Conservation (phyloP, 805 yeast genomes). For the Saturnispora bothae region DNA sequence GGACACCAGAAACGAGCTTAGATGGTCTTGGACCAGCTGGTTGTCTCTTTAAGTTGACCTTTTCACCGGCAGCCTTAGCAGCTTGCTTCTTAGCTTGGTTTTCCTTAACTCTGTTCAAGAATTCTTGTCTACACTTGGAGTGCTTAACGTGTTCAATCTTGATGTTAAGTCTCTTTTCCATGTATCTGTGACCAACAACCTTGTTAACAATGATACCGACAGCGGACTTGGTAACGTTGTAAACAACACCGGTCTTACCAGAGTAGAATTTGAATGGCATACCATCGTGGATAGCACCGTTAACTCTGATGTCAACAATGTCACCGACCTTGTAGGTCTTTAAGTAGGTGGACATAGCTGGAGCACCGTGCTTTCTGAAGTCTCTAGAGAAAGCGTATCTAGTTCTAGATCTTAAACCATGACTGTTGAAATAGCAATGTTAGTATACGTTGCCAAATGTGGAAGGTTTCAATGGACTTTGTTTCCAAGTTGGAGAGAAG, state of each 20-base stretch:
- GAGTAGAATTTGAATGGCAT: conserved; percentile 99
- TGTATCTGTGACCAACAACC: conserved; percentile 97
- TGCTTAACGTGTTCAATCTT: conserved; percentile 99
- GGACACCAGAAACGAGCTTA: conserved; percentile 74
- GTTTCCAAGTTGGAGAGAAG: too few species aligned
- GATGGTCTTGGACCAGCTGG: conserved; percentile 97
- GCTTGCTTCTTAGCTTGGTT: conserved; percentile 89
- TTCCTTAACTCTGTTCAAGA: conserved; percentile 95
- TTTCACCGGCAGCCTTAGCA: conserved; percentile 90
- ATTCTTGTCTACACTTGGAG: conserved; percentile 99
- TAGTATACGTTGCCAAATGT: conserved; percentile 13
- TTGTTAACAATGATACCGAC: conserved; percentile 98
- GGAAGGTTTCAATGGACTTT: too few species aligned
- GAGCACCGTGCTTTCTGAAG: conserved; percentile 94
- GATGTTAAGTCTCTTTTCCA: conserved; percentile 97
- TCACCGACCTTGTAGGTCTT: conserved; percentile 98
- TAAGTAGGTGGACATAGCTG: conserved; percentile 93
- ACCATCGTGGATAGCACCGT: conserved; percentile 99
- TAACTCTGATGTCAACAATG: conserved; percentile 98
- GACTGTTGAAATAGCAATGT: conserved; percentile 37
- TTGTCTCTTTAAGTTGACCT: conserved; percentile 92
- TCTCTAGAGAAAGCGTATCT: conserved; percentile 99
- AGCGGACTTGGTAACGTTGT: conserved; percentile 97
- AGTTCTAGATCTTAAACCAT: conserved; percentile 99
- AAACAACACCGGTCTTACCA: conserved; percentile 99